These are phyloP conservation scores for Beauveria sp. DNA, from an alignment of 2,329 filamentous ascomycete species.

Conservation along the genomic window DNA sequence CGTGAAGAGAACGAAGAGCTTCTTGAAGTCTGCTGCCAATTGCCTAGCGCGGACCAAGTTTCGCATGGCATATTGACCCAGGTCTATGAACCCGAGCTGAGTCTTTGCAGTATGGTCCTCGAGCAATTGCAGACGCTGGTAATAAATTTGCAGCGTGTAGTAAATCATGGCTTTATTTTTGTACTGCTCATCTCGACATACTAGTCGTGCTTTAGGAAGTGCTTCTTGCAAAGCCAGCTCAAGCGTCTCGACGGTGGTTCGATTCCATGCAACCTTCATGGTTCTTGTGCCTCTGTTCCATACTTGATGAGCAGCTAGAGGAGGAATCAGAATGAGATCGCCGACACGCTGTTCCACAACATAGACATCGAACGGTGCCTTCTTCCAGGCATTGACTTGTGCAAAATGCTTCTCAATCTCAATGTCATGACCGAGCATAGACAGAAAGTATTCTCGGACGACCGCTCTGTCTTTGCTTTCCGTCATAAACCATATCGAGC, in stretches of 20 bases:
- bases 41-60: constrained; percentile 49
- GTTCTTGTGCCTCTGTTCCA: constrained; percentile 96
- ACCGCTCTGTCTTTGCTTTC: constrained; percentile 86
- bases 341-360: constrained; percentile 84
- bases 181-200: constrained; percentile 96
- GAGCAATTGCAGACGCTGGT: constrained; percentile 47
- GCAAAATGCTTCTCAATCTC: constrained; percentile 97
- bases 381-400: constrained; percentile 90
- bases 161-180: constrained; percentile 97
- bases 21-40: constrained; percentile 74
- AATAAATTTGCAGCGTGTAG: constrained; percentile 76
- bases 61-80: constrained; percentile 38
- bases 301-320: constrained; percentile 89
- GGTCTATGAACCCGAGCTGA: constrained; percentile 38
- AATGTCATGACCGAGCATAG: constrained; percentile 88
- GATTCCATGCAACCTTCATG: constrained; percentile 97
- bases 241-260: constrained; percentile 85
- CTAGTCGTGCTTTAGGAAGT: constrained; percentile 77
- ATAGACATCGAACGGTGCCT: constrained; percentile 86
- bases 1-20: constrained; percentile 70
- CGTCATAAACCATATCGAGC: constrained; percentile 98
- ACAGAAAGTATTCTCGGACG: constrained; percentile 89
- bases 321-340: constrained; percentile 89
- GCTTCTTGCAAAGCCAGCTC: constrained; percentile 81
- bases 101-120: constrained; percentile 41